Evolutionary conservation across 176 grass and related monocot species (phyloP).

Genomic region (bread wheat (Triticum aestivum)): DNA sequence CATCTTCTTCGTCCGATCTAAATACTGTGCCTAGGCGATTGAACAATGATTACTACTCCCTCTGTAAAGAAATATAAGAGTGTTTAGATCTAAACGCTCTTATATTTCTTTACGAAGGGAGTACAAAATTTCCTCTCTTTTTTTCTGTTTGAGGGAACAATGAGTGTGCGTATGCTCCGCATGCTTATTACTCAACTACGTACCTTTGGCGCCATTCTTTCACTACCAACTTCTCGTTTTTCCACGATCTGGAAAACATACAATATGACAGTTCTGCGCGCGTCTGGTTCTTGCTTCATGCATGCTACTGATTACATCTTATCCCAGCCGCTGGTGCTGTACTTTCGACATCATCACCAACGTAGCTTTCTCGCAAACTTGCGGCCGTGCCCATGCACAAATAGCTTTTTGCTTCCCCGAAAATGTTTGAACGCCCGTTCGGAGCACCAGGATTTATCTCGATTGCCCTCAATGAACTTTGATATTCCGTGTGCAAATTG

Average conservation of each 20-base stretch:
- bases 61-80: too few relatives aligned
- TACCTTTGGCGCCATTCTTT: constrained; percentile 27
- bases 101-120: too few relatives aligned
- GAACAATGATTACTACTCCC: not conserved
- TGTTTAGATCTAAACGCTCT: too few relatives aligned
- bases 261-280: not conserved
- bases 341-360: constrained; percentile 28
- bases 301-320: constrained; percentile 27
- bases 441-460: not conserved
- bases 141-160: not conserved
- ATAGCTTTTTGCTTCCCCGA: constrained; percentile 41
- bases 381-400: constrained; percentile 40
- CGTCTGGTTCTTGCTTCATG: not conserved
- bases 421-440: not conserved
- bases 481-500: not conserved
- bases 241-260: not conserved
- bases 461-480: not conserved
- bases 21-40: constrained; percentile 6
- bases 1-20: constrained; percentile 26
- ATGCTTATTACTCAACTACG: not conserved
- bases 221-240: constrained; percentile 14
- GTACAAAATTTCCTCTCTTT: not conserved
- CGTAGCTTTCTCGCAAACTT: constrained; percentile 27
- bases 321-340: not conserved
- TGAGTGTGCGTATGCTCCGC: constrained; percentile 7